Base-by-base conservation (phyloP, 305 asterid species). In the Lippia alba region DNA sequence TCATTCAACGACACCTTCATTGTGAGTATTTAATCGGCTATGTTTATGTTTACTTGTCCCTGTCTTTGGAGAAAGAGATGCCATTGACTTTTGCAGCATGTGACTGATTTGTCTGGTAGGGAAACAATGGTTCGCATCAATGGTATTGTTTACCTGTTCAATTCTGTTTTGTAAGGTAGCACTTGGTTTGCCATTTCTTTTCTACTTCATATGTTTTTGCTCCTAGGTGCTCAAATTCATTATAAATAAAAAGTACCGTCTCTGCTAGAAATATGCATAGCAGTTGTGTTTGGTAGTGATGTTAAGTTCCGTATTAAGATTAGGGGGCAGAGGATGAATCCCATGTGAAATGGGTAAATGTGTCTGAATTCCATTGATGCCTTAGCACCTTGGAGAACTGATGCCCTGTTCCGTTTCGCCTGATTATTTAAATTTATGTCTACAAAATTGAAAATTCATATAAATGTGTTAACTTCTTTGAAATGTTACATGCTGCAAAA, bases 41-140 rank as follows among this genome's bases (percentile, higher is more conserved):
- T 10, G 20, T 56, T 40, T 20, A 4, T 12, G n/a, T 40, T 34
- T 66, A 39, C 19, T 45, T 8, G 20, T 58, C 55, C 51, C 16
- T 45, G n/a, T 70, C 56, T 44, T 5, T 64, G 7, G 8, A 12
- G 19, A 56, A 46, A 14, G 9, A 48, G 24, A 19, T 53, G 53
- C 34, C 34, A 17, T 5, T 11, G 14, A 16, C 12, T 0, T 34
- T 41, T 58, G 78, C 87, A 89, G 92, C 96, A 89, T 56, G 92
- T 89, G 30, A 86, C 96, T 46, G 96, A 89, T 76, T 78, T 89
- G 53, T 89, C 96, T 39, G 91, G 92, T 16, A 73, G 92, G 41
- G 96, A 89, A 79, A 86, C 96, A 15, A 56, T 89, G 89, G 96
- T 89, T 62, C 90, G 96, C 62, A 86, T 89, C 57, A 89, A 91